Evolutionary conservation across 2,329 filamentous ascomycete species (phyloP).

Genomic region (Helicocarpus griseus): DNA sequence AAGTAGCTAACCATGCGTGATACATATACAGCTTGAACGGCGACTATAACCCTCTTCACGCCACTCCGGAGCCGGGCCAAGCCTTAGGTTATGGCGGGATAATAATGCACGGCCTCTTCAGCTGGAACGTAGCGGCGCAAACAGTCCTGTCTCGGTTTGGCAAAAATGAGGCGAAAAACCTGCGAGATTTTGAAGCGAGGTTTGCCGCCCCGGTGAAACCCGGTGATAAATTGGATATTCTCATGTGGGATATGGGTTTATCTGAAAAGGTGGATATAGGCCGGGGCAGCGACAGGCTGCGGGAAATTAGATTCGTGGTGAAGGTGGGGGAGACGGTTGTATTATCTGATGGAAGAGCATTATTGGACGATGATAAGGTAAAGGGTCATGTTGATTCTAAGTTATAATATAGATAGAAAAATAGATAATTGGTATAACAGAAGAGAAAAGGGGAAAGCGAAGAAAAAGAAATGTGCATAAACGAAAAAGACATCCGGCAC

Average conservation of each 20-base stretch:
- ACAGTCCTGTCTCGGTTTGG: conserved; percentile 62
- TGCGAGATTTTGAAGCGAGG: conserved; percentile 78
- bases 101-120: conserved; percentile 82
- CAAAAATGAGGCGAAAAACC: conserved; percentile 64
- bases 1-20: background rate
- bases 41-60: conserved; percentile 89
- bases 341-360: conserved; percentile 64
- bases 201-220: conserved; percentile 78
- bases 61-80: conserved; percentile 69
- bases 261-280: conserved; percentile 59
- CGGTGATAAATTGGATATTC: conserved; percentile 68
- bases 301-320: conserved; percentile 3
- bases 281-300: conserved; percentile 31
- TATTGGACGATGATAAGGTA: conserved; percentile 50
- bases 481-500: background rate
- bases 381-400: conserved; percentile 40
- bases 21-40: conserved; percentile 58
- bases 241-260: conserved; percentile 68
- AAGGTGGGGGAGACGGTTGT: conserved; percentile 62
- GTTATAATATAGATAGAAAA: background rate
- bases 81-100: conserved; percentile 84
- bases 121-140: conserved; percentile 73
- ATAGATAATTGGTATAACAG: background rate
- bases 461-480: background rate
- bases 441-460: too few species aligned